Percentiles rank a stretch among this genome's conserved stretches.
phyloP scores from a whole-genome alignment of 306 rosid species.

The Vachellia collinsii region DNA sequence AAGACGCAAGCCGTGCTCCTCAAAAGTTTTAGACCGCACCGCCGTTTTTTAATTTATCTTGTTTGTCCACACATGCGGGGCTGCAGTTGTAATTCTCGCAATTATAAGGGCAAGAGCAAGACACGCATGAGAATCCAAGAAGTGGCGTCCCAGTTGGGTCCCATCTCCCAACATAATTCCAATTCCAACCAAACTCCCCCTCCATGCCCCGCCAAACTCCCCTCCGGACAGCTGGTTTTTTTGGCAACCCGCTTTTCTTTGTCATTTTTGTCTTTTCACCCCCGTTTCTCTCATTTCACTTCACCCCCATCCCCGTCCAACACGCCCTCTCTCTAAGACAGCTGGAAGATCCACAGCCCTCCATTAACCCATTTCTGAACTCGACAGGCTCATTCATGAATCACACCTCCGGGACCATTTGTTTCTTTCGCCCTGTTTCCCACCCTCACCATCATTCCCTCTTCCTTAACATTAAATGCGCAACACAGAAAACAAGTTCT shows the following conservation, averaged over 20 bases:
- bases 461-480: neutral
- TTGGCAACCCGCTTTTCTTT: neutral
- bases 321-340: neutral
- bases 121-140: conserved; percentile 60
- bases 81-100: neutral
- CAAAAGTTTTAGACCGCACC: too few relatives aligned
- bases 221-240: conserved; percentile 49
- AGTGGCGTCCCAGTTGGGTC: conserved; percentile 49
- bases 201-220: neutral
- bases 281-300: conserved; percentile 5
- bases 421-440: neutral
- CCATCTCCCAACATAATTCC: conserved; percentile 53
- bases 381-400: neutral
- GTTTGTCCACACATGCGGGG: too few relatives aligned
- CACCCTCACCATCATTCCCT: neutral
- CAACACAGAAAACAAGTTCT: neutral
- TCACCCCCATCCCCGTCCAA: neutral
- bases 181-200: conserved; percentile 25
- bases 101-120: neutral
- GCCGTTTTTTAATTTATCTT: too few relatives aligned
- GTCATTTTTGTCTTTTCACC: neutral
- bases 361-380: neutral
- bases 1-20: too few relatives aligned
- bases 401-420: neutral
- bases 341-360: neutral